These are phyloP conservation scores for Chlamydomonas reinhardtii DNA, from an alignment of 163 green algal genomes.

Conservation along the genomic window DNA sequence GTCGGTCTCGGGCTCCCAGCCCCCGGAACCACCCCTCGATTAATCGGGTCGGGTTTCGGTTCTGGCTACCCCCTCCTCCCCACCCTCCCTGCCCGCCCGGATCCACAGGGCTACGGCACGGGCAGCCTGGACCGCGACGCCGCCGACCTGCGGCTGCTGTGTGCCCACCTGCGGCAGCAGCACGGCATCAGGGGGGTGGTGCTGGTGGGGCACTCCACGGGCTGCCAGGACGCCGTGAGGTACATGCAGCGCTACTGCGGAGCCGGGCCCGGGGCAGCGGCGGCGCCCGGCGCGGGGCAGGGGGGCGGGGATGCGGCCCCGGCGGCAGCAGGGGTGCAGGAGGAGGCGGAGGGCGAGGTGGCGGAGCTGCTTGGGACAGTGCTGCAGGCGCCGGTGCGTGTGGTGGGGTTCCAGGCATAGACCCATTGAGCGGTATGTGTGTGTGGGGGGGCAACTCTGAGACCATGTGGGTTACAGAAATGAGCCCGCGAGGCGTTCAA, in stretches of 20 bases:
- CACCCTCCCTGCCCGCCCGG: no score
- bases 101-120: constrained; percentile 71
- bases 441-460: no score
- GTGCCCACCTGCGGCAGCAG: constrained; percentile 53
- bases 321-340: no score
- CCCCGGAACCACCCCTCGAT: no score
- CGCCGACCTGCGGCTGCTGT: constrained; percentile 72
- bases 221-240: constrained; percentile 84
- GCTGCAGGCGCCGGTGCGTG: constrained; percentile 81
- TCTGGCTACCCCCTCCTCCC: no score
- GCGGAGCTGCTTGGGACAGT: constrained; percentile 69
- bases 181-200: constrained; percentile 63
- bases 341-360: not conserved
- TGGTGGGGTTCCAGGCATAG: no score
- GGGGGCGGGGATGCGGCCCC: not conserved
- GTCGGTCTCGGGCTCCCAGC: no score
- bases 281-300: not conserved
- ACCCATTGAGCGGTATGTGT: no score
- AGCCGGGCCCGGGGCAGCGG: not conserved
- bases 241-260: constrained; percentile 57
- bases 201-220: constrained; percentile 85
- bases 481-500: no score
- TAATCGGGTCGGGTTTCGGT: no score
- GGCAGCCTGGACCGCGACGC: constrained; percentile 78
- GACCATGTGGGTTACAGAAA: no score